Percentiles rank a stretch among this genome's conserved stretches.
Evolutionary conservation across 116 monocot genomes (phyloP).

Genomic region (Trichopus zeylanicus): DNA sequence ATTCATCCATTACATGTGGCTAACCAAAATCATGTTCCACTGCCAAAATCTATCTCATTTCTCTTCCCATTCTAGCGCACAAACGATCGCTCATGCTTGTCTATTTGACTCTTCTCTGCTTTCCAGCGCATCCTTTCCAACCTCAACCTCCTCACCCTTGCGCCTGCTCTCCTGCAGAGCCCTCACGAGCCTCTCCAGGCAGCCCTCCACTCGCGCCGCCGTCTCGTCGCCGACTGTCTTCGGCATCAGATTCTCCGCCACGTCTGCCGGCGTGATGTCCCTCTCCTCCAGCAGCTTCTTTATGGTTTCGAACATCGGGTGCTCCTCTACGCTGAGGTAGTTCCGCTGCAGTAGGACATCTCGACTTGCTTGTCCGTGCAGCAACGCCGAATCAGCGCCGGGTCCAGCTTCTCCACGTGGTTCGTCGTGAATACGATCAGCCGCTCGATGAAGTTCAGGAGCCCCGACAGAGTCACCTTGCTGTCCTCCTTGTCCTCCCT

Average conservation of each 20-base stretch:
- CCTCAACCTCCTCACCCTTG: neutral
- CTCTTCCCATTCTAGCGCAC: too few species aligned
- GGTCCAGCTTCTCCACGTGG: constrained; percentile 25
- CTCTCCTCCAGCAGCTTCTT: constrained; percentile 3
- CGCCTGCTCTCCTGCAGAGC: neutral
- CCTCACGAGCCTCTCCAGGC: neutral
- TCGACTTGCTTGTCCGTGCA: constrained; percentile 37
- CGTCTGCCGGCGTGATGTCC: constrained; percentile 22
- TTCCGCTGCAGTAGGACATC: constrained; percentile 28
- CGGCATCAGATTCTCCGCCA: constrained; percentile 21
- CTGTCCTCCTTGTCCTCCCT: constrained; percentile 10
- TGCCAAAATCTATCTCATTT: too few species aligned
- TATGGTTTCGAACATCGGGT: constrained; percentile 10
- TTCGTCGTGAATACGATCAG: constrained; percentile 34
- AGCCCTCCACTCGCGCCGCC: neutral
- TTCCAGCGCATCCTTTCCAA: too few species aligned
- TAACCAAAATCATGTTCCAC: too few species aligned
- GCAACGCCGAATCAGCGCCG: constrained; percentile 27
- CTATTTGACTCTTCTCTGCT: too few species aligned
- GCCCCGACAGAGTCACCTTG: constrained; percentile 33
- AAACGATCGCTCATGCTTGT: too few species aligned
- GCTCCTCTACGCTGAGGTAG: constrained; percentile 11
- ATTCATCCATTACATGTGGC: too few species aligned
- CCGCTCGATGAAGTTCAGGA: constrained; percentile 33
- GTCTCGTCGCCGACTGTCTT: neutral